Base-by-base conservation (phyloP, 1,284 basidiomycete species). In the Cryptococcus sp. region DNA sequence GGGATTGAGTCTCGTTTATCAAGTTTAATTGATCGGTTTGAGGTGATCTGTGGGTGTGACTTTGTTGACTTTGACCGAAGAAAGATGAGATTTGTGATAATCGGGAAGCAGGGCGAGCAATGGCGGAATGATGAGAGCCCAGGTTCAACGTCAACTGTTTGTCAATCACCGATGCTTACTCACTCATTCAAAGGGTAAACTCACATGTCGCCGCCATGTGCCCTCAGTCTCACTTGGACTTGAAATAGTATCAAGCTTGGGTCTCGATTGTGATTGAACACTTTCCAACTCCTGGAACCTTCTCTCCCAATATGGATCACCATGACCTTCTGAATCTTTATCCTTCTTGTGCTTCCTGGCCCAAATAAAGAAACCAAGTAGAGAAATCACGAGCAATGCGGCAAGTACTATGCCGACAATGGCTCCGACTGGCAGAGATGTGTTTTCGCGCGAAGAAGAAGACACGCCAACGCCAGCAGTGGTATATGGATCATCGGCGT, bases 291-390 rank as follows among this genome's bases (percentile, higher is more conserved):
- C 44, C 39, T 55, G 55, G 41, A 62, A 62, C 23, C 54, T 53
- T 25, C 50, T 56, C 40, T 62, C 60, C 60, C 60, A 62, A 39
- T 54, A 62, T 55, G 59, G 55, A 9, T 39, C 47, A 18, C 34
- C 45, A 9, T 43, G 23, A 13, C 41, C 46, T 10, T 36, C 42
- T 18, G 18, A 39, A 32, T 37, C 45, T 21, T 34, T 19, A 19
- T n/a, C 34, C 46, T 47, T 45, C 45, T 45, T 28, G 32, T 42
- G 46, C 41, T 47, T 53, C 36, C 40, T 46, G 11, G 43, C 11
- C 14, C 51, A 55, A 13, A 53, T 50, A 4, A 48, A 16, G 13
- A 56, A 22, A 24, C 45, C 21, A 10, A 52, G 16, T 2, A 57
- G 21, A 19, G 52, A 21, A 7, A 54, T 18, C 31, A 14, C 21